phyloP scores from a whole-genome alignment of 805 yeast species.

The Candida maltosa region DNA sequence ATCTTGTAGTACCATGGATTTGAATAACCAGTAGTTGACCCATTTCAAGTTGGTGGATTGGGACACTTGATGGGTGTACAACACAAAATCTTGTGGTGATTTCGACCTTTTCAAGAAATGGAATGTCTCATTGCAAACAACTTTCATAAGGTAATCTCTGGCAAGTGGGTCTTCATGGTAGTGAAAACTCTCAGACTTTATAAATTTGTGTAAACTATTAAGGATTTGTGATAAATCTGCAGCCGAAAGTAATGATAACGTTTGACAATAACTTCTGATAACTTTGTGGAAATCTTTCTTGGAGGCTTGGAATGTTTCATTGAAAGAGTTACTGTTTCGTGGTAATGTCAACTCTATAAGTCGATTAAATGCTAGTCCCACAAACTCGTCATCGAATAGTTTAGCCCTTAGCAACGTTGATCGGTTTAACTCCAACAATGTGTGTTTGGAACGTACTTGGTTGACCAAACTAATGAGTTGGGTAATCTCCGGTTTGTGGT shows the following conservation, averaged over 20 bases:
- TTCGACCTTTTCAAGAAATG: constrained; percentile 10
- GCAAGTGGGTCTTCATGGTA: constrained; percentile 1
- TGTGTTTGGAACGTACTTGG: neutral
- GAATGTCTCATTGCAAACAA: constrained; percentile 6
- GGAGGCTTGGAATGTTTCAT: neutral
- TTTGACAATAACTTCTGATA: constrained; percentile 27
- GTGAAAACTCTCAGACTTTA: constrained; percentile 1
- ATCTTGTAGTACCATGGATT: constrained; percentile 22
- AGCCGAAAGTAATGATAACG: constrained; percentile 20
- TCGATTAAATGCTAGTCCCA: constrained; percentile 2
- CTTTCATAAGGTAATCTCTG: constrained; percentile 2
- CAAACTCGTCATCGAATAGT: constrained; percentile 2
- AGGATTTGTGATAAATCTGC: constrained; percentile 13
- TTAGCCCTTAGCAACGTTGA: constrained; percentile 3
- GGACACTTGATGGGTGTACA: neutral
- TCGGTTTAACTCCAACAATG: constrained; percentile 9
- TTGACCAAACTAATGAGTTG: neutral
- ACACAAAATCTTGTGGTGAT: constrained; percentile 1
- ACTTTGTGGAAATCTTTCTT: constrained; percentile 17
- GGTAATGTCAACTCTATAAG: constrained; percentile 2
- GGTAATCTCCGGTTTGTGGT: neutral
- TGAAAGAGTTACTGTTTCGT: neutral
- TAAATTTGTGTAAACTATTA: constrained; percentile 4
- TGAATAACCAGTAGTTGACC: constrained; percentile 13
- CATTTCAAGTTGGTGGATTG: neutral